Percentiles rank a stretch among this genome's conserved stretches.
Conservation (phyloP, 192 early-diverging fungal species). For the Diversispora eburnea region DNA sequence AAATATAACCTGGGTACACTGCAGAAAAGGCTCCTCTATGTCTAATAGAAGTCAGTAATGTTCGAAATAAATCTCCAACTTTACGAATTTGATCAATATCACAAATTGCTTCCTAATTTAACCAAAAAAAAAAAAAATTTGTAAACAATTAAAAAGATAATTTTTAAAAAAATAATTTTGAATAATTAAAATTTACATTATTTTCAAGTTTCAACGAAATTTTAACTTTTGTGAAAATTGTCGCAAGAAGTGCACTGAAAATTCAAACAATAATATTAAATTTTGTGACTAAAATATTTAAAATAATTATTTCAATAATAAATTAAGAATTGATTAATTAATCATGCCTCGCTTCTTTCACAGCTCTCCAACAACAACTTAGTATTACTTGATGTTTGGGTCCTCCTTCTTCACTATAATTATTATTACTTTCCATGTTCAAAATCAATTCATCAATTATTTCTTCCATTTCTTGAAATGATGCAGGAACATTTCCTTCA, state of each 20-base stretch:
- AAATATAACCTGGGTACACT: conserved; percentile 75
- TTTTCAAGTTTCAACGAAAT: conserved; percentile 27
- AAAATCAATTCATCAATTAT: conserved; percentile 47
- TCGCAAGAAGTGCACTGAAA: conserved; percentile 42
- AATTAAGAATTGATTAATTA: not conserved
- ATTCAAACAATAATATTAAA: too few relatives aligned
- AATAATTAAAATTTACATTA: conserved; percentile 6
- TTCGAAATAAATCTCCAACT: conserved; percentile 54
- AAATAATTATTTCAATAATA: not conserved
- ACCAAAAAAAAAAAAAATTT: conserved; percentile 15
- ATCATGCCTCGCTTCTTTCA: conserved; percentile 73
- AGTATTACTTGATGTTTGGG: conserved; percentile 82
- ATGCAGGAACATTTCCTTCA: conserved; percentile 86
- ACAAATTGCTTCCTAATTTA: conserved; percentile 18
- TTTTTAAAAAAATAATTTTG: not conserved
- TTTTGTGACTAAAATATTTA: conserved; percentile 6
- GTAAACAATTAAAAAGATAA: not conserved
- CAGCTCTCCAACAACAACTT: conserved; percentile 87
- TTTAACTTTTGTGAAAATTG: conserved; percentile 46
- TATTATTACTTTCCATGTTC: not conserved
- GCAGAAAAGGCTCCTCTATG: conserved; percentile 92
- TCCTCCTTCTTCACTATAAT: conserved; percentile 25
- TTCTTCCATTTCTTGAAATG: conserved; percentile 69
- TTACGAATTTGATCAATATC: conserved; percentile 23
- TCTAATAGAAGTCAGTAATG: conserved; percentile 67